A percentile compares a stretch with the other conserved stretches of the same genome.
phyloP scores from a whole-genome alignment of 306 rosid genomes.

The Acacia acuminata region DNA sequence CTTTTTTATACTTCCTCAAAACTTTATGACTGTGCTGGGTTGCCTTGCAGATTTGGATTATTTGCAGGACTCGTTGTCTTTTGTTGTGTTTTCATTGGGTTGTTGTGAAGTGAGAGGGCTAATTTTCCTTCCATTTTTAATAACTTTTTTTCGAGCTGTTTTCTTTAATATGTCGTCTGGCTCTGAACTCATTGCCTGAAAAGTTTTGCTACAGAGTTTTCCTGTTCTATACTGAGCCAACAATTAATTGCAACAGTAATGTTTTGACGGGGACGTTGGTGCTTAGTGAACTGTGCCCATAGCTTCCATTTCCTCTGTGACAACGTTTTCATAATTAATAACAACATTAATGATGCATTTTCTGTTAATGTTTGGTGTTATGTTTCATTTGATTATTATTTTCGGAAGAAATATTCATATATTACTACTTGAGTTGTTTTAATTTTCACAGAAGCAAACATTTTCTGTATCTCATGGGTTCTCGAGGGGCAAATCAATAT shows the following conservation, averaged over 20 bases:
- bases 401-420: background rate
- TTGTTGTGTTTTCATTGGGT: background rate
- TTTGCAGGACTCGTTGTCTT: background rate
- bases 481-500: background rate
- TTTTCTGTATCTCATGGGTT: background rate
- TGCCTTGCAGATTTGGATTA: conserved; percentile 1
- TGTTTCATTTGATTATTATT: background rate
- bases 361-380: background rate
- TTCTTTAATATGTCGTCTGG: conserved; percentile 35
- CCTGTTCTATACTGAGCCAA: background rate
- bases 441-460: background rate
- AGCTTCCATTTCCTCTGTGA: background rate
- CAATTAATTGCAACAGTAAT: background rate
- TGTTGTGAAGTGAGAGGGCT: background rate
- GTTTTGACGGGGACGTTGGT: conserved; percentile 19
- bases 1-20: background rate
- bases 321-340: conserved; percentile 21
- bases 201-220: background rate
- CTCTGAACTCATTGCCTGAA: conserved; percentile 7
- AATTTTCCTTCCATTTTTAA: background rate
- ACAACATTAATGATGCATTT: background rate
- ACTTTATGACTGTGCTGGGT: background rate
- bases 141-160: conserved; percentile 26
- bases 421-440: too few species aligned
- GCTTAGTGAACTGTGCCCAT: background rate